Percentiles rank a stretch among this genome's conserved stretches.
phyloP scores from a whole-genome alignment of 1,284 basidiomycete genomes.

The Papiliotrema nemorosa region DNA sequence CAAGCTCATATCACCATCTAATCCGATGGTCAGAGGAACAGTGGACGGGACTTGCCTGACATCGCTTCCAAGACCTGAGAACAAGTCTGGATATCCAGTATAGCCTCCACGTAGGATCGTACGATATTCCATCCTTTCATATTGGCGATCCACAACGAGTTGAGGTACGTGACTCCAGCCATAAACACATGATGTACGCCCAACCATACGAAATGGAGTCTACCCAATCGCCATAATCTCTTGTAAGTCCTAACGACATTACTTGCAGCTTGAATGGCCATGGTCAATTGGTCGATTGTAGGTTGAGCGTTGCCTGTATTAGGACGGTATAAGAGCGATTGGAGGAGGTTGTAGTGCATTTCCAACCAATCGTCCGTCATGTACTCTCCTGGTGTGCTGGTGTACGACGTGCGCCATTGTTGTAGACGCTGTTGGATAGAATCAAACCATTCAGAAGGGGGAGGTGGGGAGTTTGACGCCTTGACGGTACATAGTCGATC shows the following conservation, averaged over 20 bases:
- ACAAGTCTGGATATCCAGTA: constrained; percentile 1
- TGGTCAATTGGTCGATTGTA: neutral
- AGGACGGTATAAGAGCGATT: neutral
- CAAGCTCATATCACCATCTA: neutral
- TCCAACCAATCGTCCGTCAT: neutral
- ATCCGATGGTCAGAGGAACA: neutral
- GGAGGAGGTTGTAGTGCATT: neutral
- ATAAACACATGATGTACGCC: neutral
- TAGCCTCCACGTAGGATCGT: neutral
- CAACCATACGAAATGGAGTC: neutral
- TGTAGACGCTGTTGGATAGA: neutral
- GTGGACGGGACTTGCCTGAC: neutral
- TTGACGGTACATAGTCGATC: neutral
- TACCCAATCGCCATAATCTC: neutral
- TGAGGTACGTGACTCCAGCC: constrained; percentile 1
- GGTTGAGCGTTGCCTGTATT: neutral
- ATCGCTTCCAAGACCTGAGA: neutral
- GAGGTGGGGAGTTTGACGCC: neutral
- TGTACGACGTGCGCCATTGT: neutral
- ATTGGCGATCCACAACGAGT: constrained; percentile 1
- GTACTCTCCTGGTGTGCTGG: neutral
- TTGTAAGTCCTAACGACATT: neutral
- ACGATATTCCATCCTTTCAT: neutral
- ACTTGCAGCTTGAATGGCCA: neutral
- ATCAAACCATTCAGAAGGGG: neutral